A percentile compares a stretch with the other conserved stretches of the same genome.
Evolutionary conservation across 352 stramenopile genomes (phyloP).

Genomic region (Blastocystis sp.): DNA sequence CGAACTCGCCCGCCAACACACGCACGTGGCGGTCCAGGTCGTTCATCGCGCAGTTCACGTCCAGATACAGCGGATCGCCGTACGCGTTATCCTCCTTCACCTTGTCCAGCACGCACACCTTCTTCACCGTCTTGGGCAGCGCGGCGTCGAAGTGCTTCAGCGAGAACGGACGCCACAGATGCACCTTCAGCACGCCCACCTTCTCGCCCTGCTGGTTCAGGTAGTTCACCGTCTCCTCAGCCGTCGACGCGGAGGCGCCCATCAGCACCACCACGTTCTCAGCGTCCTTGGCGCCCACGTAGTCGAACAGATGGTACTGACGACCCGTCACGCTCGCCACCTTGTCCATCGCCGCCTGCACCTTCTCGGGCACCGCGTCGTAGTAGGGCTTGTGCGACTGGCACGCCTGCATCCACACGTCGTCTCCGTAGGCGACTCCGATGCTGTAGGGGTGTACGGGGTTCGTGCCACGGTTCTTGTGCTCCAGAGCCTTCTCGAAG

Average conservation of each 20-base stretch:
- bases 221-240: slow-evolving; percentile 66
- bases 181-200: slow-evolving; percentile 70
- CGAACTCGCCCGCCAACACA: slow-evolving; percentile 67
- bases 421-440: slow-evolving; percentile 24
- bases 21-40: slow-evolving; percentile 61
- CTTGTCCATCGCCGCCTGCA: slow-evolving; percentile 70
- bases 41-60: slow-evolving; percentile 69
- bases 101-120: slow-evolving; percentile 69
- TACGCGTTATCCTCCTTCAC: slow-evolving; percentile 66
- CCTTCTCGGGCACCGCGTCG: slow-evolving; percentile 63
- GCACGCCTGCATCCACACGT: slow-evolving; percentile 53
- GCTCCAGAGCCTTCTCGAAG: slow-evolving; percentile 45
- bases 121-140: slow-evolving; percentile 64
- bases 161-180: slow-evolving; percentile 69
- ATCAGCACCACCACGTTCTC: slow-evolving; percentile 69
- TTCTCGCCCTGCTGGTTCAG: slow-evolving; percentile 69
- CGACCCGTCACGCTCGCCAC: slow-evolving; percentile 68
- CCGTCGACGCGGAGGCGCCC: slow-evolving; percentile 63
- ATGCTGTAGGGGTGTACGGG: not conserved
- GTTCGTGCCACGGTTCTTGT: slow-evolving; percentile 59
- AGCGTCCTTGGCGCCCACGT: slow-evolving; percentile 66
- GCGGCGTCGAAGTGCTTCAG: slow-evolving; percentile 67
- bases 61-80: slow-evolving; percentile 65
- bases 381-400: slow-evolving; percentile 42
- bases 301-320: slow-evolving; percentile 73